Percentiles rank a stretch among this genome's conserved stretches.
Evolutionary conservation across 345 rosid genomes (phyloP).

Genomic region (Firmiana major): DNA sequence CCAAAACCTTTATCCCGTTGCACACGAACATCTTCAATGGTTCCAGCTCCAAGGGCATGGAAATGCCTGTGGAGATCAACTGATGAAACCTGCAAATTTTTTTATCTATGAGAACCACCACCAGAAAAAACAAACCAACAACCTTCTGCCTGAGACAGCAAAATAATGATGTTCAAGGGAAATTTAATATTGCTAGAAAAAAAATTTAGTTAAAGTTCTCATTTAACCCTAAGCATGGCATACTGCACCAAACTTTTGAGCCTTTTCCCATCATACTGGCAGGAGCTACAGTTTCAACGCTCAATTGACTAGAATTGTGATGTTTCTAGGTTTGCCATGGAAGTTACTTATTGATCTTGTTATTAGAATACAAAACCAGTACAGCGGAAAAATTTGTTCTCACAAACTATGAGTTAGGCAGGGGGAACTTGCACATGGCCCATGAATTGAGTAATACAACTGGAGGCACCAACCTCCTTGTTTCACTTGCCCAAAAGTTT

Average conservation of each 20-base stretch:
- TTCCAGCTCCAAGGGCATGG: slow-evolving; percentile 70
- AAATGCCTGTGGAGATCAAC: slow-evolving; percentile 75
- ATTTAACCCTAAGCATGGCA: not conserved
- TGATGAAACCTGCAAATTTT: slow-evolving; percentile 56
- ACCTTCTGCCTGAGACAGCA: not conserved
- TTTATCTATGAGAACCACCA: not conserved
- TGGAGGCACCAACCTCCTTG: not conserved
- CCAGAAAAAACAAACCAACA: not conserved
- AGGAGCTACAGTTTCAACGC: not conserved
- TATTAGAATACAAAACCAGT: not conserved
- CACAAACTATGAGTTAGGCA: not conserved
- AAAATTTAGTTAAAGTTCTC: not conserved
- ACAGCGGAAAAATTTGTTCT: not conserved
- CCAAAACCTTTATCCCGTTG: slow-evolving; percentile 98
- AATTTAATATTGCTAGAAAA: not conserved
- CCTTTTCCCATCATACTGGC: not conserved
- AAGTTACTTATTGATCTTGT: not conserved
- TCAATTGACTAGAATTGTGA: not conserved
- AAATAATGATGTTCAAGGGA: not conserved
- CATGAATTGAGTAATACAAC: not conserved
- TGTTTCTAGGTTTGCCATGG: not conserved
- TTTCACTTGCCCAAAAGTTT: not conserved
- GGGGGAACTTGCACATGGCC: not conserved
- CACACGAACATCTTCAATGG: slow-evolving; percentile 88
- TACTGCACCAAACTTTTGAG: not conserved